A percentile compares a stretch with the other conserved stretches of the same genome.
Evolutionary conservation across 192 early-diverging fungal species (phyloP).

Genomic region (Spizellomyces sp.): DNA sequence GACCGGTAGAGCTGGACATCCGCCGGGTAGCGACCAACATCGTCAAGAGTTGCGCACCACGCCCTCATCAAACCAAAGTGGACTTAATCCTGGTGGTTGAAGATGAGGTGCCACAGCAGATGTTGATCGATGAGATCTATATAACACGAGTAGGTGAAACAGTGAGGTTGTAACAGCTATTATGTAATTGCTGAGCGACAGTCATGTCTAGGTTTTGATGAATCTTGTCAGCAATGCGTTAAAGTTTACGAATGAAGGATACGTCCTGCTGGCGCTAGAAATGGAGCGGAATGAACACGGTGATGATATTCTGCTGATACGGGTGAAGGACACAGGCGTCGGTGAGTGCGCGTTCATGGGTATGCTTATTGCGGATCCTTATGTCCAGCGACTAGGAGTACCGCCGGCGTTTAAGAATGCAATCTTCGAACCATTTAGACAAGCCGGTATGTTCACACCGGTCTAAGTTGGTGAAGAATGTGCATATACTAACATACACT

Average conservation of each 20-base stretch:
- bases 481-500: too few relatives aligned
- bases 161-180: background rate
- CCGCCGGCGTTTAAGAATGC: background rate
- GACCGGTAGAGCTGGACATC: constrained; percentile 10
- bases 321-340: background rate
- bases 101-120: background rate
- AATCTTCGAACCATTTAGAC: constrained; percentile 20
- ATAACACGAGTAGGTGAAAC: constrained; percentile 10
- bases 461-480: too few relatives aligned
- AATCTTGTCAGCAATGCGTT: constrained; percentile 22
- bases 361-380: background rate
- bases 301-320: too few relatives aligned
- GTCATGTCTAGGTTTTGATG: constrained; percentile 14
- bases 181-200: background rate
- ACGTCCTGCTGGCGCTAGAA: background rate
- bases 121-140: constrained; percentile 13
- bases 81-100: constrained; percentile 7
- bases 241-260: constrained; percentile 11
- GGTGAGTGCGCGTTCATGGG: too few relatives aligned
- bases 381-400: constrained; percentile 8
- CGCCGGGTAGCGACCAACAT: background rate
- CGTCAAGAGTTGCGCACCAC: constrained; percentile 13
- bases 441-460: constrained; percentile 3
- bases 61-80: background rate
- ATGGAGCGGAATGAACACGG: background rate